A percentile compares a stretch with the other conserved stretches of the same genome.
These are phyloP conservation scores for Chrysoporthe deuterocubensis DNA, from an alignment of 2,329 filamentous ascomycete genomes.

Conservation along the genomic window DNA sequence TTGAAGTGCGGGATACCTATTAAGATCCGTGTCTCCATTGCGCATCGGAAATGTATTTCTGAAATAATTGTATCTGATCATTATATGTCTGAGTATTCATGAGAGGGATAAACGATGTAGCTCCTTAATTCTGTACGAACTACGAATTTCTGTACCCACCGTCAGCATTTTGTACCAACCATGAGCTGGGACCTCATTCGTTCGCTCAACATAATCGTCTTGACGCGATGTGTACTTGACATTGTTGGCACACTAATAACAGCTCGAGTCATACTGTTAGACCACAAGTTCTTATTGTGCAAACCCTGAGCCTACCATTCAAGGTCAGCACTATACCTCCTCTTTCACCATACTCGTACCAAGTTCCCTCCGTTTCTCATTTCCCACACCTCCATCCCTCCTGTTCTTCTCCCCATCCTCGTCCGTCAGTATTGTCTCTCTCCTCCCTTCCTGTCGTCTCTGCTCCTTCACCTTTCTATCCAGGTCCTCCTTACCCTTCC, in stretches of 20 bases:
- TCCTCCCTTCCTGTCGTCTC: slow-evolving; percentile 24
- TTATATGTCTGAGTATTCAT: too few relatives aligned
- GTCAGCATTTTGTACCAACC: too few relatives aligned
- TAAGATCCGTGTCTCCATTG: too few relatives aligned
- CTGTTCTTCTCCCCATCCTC: neutral
- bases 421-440: neutral
- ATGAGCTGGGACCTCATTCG: too few relatives aligned
- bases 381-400: neutral
- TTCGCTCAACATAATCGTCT: neutral
- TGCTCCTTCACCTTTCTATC: slow-evolving; percentile 45
- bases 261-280: neutral
- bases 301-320: neutral
- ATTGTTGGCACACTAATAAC: neutral
- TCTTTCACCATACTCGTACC: neutral
- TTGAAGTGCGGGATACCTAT: too few relatives aligned
- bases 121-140: too few relatives aligned
- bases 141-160: too few relatives aligned
- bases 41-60: too few relatives aligned
- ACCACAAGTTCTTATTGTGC: neutral
- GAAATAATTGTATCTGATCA: too few relatives aligned
- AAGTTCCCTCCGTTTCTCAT: neutral
- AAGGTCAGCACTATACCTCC: neutral
- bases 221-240: neutral
- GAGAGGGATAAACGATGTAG: too few relatives aligned
- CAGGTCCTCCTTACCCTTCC: slow-evolving; percentile 54